phyloP scores from a whole-genome alignment of 2,329 filamentous ascomycete species.

The Botrytis byssoidea region DNA sequence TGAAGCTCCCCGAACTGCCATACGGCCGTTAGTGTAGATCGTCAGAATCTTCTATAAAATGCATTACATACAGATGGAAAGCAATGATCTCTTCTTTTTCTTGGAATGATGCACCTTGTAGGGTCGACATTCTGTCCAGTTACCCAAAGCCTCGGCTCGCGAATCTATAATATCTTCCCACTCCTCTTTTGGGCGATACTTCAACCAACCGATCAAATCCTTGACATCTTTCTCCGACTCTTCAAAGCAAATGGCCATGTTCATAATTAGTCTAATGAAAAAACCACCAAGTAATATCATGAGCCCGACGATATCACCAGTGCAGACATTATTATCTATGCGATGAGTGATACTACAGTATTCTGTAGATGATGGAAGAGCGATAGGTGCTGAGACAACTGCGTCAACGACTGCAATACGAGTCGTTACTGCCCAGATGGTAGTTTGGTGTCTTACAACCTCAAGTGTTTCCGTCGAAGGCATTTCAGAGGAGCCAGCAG shows the following conservation, averaged over 20 bases:
- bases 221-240: not conserved
- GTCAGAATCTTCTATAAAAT: not conserved
- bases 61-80: not conserved
- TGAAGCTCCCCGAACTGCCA: not conserved
- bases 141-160: not conserved
- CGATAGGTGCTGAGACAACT: not conserved
- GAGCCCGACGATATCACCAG: not conserved
- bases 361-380: not conserved
- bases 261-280: too few species aligned
- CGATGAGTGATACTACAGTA: not conserved
- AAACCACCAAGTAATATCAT: not conserved
- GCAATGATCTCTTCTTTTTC: not conserved
- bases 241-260: rapidly evolving
- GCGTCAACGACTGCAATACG: not conserved
- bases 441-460: not conserved
- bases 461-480: not conserved
- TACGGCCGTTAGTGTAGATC: not conserved
- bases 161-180: not conserved
- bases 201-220: not conserved
- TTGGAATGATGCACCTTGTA: not conserved
- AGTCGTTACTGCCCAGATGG: not conserved
- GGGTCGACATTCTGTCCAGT: not conserved
- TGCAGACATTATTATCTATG: not conserved
- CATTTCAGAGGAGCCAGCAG: not conserved
- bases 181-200: not conserved